These are phyloP conservation scores for Camelina laxa DNA, from an alignment of 345 rosid species.

Conservation along the genomic window DNA sequence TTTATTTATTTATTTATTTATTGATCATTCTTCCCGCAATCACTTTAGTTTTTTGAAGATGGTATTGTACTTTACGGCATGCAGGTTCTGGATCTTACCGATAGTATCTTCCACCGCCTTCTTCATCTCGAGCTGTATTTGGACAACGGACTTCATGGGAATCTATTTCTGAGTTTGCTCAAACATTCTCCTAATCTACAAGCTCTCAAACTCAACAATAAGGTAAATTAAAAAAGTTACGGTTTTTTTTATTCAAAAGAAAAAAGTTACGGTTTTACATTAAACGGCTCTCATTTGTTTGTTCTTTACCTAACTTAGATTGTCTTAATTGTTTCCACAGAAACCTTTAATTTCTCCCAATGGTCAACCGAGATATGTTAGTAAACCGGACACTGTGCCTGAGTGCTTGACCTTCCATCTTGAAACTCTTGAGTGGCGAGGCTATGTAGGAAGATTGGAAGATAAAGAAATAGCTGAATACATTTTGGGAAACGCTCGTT, in stretches of 20 bases:
- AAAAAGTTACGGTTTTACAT: background rate
- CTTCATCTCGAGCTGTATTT: too few species aligned
- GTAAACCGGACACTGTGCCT: background rate
- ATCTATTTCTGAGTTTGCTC: background rate
- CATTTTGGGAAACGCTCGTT: background rate
- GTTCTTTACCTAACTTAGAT: background rate
- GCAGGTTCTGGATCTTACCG: too few species aligned
- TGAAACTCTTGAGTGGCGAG: background rate
- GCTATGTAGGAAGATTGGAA: background rate
- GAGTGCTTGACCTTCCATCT: conserved; percentile 14
- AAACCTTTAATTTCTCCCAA: background rate
- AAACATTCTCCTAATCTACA: background rate
- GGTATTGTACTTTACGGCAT: too few species aligned
- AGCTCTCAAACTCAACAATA: background rate
- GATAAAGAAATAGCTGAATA: background rate
- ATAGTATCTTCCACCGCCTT: too few species aligned
- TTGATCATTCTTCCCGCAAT: too few species aligned
- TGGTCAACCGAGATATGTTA: background rate
- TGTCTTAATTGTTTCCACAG: background rate
- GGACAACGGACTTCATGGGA: too few species aligned
- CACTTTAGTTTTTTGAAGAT: too few species aligned
- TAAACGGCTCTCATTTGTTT: background rate
- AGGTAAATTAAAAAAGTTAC: background rate
- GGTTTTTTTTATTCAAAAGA: background rate
- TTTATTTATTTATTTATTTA: too few species aligned